These are phyloP conservation scores for Liquidambar formosana DNA, from an alignment of 164 flowering plant species.

Conservation along the genomic window DNA sequence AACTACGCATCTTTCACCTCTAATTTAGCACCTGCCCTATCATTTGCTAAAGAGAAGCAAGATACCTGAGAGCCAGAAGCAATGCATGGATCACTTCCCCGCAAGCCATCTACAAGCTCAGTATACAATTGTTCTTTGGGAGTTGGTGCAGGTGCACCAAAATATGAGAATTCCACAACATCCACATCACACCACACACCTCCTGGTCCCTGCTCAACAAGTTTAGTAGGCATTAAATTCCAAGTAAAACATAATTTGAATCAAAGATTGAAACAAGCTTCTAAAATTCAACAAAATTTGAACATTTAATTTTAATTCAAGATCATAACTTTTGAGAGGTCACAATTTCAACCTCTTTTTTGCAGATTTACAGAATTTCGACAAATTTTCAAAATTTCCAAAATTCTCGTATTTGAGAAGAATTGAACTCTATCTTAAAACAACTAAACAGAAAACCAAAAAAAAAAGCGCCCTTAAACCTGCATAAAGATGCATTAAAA, in stretches of 20 bases:
- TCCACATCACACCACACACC: slow-evolving; percentile 98
- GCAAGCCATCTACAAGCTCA: slow-evolving; percentile 89
- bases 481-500: neutral
- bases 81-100: slow-evolving; percentile 80
- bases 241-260: neutral
- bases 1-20: neutral
- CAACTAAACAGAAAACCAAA: neutral
- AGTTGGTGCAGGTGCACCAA: slow-evolving; percentile 85
- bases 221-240: slow-evolving; percentile 12
- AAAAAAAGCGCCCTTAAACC: neutral
- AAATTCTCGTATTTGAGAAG: too few species aligned
- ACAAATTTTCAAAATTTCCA: neutral
- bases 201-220: slow-evolving; percentile 76
- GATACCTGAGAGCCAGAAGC: slow-evolving; percentile 95
- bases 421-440: neutral
- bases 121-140: slow-evolving; percentile 84
- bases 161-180: slow-evolving; percentile 91
- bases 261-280: neutral
- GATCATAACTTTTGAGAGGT: neutral
- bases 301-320: neutral
- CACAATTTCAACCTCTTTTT: neutral
- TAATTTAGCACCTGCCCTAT: neutral
- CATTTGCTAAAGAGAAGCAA: slow-evolving; percentile 2
- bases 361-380: neutral
- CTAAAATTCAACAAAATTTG: neutral